Evolutionary conservation across 306 rosid species (phyloP).

Genomic region (Cicer chorassanicum): DNA sequence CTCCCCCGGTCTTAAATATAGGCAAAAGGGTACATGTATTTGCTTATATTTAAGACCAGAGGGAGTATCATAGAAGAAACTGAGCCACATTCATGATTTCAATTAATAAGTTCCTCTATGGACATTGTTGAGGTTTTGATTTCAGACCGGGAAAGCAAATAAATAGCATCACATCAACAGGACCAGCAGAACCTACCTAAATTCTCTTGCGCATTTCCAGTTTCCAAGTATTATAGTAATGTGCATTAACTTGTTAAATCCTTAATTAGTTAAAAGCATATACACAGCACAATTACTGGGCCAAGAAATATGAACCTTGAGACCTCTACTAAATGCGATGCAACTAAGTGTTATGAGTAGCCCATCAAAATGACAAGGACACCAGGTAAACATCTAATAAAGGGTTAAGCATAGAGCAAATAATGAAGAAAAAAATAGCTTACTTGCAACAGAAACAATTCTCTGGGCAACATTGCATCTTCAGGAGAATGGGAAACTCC

Average conservation of each 20-base stretch:
- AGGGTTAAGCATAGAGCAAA: slow-evolving; percentile 35
- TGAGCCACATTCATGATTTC: background rate
- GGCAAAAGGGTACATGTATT: too few species aligned
- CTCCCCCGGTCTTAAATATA: too few species aligned
- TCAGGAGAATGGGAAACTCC: slow-evolving; percentile 87
- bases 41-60: too few species aligned
- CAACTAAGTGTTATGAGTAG: slow-evolving; percentile 35
- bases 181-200: background rate
- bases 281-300: background rate
- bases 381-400: background rate
- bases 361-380: slow-evolving; percentile 17
- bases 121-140: background rate
- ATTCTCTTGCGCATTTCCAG: background rate
- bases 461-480: slow-evolving; percentile 84
- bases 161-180: slow-evolving; percentile 13
- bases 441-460: slow-evolving; percentile 93
- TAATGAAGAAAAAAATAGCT: slow-evolving; percentile 20
- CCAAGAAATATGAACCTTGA: slow-evolving; percentile 6
- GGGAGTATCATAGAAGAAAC: background rate
- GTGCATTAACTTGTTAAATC: slow-evolving; percentile 8
- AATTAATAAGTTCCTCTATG: background rate
- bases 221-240: slow-evolving; percentile 2
- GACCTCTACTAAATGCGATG: background rate
- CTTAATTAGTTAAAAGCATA: slow-evolving; percentile 33
- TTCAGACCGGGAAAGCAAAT: background rate